Evolutionary conservation across 352 stramenopile genomes (phyloP), one percentile per base, ranked within the genome.

Genomic region (Phytophthora palmivora): DNA sequence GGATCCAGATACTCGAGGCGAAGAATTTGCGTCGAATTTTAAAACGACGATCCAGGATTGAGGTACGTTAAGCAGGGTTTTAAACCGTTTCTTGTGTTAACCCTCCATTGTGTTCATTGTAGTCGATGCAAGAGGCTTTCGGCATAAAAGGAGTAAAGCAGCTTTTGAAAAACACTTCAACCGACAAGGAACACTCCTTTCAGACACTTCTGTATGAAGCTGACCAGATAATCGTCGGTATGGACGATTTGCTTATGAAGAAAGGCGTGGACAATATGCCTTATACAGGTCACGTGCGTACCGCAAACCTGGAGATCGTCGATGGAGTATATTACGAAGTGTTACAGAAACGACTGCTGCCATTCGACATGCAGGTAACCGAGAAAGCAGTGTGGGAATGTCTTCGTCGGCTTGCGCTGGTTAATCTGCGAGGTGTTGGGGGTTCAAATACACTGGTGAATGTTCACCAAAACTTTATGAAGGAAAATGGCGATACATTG

Each of bases 241-340:
- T 58, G 8, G 46, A 72, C 46, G 50, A 59, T 9, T 19, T 59
- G 6, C 63, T 67, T 30, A 1, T 8, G 1, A 26, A 16, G 6
- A 63, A 48, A 9, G 36, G 51, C 0, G 57, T 68, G 50, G 26
- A 56, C 14, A 19, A 12, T 11, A 8, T 68, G 16, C 28, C 24
- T 8, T 60, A 16, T 26, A 44, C 49, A 12, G 58, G 46, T 6
- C 24, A 47, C 2, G 44, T 34, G 11, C 56, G 50, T 1, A 12
- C 52, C 1, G 49, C 28, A 0, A 47, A 55, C 9, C 21, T 56
- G 6, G 45, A 59, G 16, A 37, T 56, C 0, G n/a, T 50, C 26
- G 46, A 58, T 14, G 49, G 42, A 3, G 39, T 60, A 9, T 74
- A 67, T 45, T 50, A 67, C 32, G 56, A 72, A 19, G 24, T 69